These are phyloP conservation scores for Prunella vulgaris DNA, from an alignment of 257 asterid genomes.

Conservation along the genomic window DNA sequence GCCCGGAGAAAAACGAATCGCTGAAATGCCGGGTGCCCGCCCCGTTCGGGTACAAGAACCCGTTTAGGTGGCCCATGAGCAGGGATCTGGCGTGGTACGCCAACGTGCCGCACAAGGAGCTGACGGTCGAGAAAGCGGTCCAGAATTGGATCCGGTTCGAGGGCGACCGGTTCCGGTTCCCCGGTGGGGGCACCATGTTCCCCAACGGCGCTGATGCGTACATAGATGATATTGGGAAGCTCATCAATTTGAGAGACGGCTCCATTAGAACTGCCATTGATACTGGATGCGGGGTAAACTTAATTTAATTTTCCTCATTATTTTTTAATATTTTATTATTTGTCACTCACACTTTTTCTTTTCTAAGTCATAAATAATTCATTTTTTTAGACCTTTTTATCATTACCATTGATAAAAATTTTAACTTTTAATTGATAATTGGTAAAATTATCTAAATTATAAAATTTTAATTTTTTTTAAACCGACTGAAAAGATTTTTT, in stretches of 20 bases:
- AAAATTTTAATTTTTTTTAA: no score
- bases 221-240: conserved; percentile 69
- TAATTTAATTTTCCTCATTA: no score
- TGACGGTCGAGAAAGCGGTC: conserved; percentile 92
- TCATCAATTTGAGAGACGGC: conserved; percentile 74
- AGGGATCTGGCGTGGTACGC: conserved; percentile 84
- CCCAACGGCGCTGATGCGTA: conserved; percentile 87
- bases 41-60: conserved; percentile 69
- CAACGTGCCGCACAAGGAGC: conserved; percentile 80
- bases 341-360: not conserved
- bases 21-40: conserved; percentile 75
- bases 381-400: no score
- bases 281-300: conserved; percentile 86
- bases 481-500: no score
- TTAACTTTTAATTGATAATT: no score
- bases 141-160: conserved; percentile 90
- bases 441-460: no score
- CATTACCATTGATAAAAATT: no score
- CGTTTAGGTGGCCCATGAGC: conserved; percentile 78
- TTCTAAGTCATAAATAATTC: no score
- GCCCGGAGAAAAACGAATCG: conserved; percentile 53
- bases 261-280: conserved; percentile 85
- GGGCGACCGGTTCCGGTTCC: conserved; percentile 73
- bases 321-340: no score
- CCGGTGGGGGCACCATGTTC: conserved; percentile 97